Evolutionary conservation across 2,329 filamentous ascomycete species (phyloP).

Genomic region (Phaeosphaeriaceae sp.): DNA sequence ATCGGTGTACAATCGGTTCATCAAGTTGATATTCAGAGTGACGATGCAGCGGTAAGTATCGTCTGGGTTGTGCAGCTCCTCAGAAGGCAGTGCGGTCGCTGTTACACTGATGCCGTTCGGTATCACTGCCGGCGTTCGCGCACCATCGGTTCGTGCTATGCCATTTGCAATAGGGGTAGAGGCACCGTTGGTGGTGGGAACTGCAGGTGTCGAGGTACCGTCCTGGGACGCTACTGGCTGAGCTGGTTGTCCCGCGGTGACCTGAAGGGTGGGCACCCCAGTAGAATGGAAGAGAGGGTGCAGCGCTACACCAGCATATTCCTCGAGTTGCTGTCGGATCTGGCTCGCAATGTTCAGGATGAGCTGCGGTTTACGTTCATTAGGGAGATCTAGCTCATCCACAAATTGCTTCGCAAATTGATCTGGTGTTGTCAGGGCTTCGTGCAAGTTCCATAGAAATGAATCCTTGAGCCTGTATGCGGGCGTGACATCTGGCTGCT

Average conservation of each 20-base stretch:
- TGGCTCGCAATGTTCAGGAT: constrained; percentile 87
- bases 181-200: constrained; percentile 58
- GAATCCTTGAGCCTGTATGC: constrained; percentile 90
- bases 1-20: constrained; percentile 91
- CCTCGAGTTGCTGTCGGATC: constrained; percentile 92
- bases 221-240: constrained; percentile 57
- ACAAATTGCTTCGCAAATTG: constrained; percentile 92
- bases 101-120: constrained; percentile 70
- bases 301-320: constrained; percentile 92
- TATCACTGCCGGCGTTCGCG: constrained; percentile 54
- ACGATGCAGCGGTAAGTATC: constrained; percentile 95
- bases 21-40: constrained; percentile 86
- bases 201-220: constrained; percentile 56
- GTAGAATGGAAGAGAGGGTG: constrained; percentile 86
- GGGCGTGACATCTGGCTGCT: constrained; percentile 76
- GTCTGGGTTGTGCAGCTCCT: constrained; percentile 83
- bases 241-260: constrained; percentile 37
- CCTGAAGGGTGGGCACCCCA: constrained; percentile 37
- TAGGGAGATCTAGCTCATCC: constrained; percentile 90
- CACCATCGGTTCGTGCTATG: constrained; percentile 49
- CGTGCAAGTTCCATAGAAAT: constrained; percentile 98
- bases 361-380: constrained; percentile 66
- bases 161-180: constrained; percentile 63
- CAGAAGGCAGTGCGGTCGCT: constrained; percentile 68
- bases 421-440: constrained; percentile 91